These are phyloP conservation scores for Cyclocybe aegerita DNA, from an alignment of 768 basidiomycete genomes.

Conservation along the genomic window DNA sequence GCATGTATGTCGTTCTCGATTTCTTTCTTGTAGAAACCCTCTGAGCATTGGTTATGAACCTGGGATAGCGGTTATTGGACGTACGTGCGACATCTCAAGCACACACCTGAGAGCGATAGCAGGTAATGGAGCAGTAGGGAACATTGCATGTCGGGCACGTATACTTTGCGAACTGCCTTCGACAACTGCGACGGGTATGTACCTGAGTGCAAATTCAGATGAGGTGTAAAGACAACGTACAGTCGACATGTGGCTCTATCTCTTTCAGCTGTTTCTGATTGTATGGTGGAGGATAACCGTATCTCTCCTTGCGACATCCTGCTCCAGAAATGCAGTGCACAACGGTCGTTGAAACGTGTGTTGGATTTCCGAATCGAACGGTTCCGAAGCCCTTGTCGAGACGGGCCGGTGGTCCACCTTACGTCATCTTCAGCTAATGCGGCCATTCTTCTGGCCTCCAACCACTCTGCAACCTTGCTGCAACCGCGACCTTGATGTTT, in stretches of 20 bases:
- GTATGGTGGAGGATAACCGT: background rate
- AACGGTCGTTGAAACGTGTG: too few relatives aligned
- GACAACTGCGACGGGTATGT: conserved; percentile 51
- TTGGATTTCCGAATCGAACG: too few relatives aligned
- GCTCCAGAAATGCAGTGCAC: too few relatives aligned
- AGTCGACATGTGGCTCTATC: conserved; percentile 41
- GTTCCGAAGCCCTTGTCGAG: too few relatives aligned
- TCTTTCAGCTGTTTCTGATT: conserved; percentile 1
- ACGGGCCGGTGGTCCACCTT: too few relatives aligned
- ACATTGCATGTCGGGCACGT: conserved; percentile 82
- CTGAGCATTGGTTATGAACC: conserved; percentile 77
- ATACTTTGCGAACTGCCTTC: conserved; percentile 74
- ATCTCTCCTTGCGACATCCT: too few relatives aligned
- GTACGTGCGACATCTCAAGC: background rate
- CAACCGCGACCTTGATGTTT: too few relatives aligned
- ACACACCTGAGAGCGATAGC: conserved; percentile 74
- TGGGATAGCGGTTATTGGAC: conserved; percentile 12
- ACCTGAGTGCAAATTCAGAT: background rate
- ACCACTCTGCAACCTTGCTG: too few relatives aligned
- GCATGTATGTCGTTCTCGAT: conserved; percentile 62
- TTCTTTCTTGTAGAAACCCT: conserved; percentile 78
- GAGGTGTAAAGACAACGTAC: conserved; percentile 28
- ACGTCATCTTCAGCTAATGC: too few relatives aligned
- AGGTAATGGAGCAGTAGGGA: conserved; percentile 75
- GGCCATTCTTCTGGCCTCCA: too few relatives aligned